Base-by-base conservation (phyloP, 805 yeast species). In the Ogataea nakhonphanomensis region DNA sequence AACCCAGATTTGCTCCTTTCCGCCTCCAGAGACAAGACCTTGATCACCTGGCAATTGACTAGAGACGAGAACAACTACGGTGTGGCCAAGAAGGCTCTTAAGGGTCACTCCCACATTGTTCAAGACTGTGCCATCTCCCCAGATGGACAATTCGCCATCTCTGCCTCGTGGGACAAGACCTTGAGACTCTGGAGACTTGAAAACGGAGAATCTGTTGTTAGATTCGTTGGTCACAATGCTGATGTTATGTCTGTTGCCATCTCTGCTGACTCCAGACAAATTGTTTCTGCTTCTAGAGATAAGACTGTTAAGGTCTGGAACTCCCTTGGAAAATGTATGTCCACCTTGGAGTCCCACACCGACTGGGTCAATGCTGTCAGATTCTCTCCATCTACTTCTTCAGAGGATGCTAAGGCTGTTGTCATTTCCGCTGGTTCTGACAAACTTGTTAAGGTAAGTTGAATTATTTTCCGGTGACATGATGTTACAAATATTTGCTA, bases 131-230 rank as follows among this genome's bases (percentile, higher is more conserved):
- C 93, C 69, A 84, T 93, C 75, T 87, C 98, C 55, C 89, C 95
- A 67, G 99, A 93, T 69, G 98, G 98, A 71, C 81, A 83, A 66
- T 91, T 81, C 79, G 98, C 97, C 66, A 77, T 93, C 70, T 93
- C 99, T 54, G 96, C 95, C 65, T 93, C 99, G 63, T 93, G 99
- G 99, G 99, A 93, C 74, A 88, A 85, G 79, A 90, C 99, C 67
- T 79, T 95, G 70, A 91, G 98, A 81, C 83, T 93, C 67, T 93
- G 99, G 99, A 89, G 88, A 71, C 79, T 93, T 64, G 82, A 81
- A 69, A 78, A 90, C 62, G 99, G 98, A 78, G 87, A 81, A 73
- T 81, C 89, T 66, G 77, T 89, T 71, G 80, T 80, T 70, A 90
- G 96, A 77, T 93, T 91, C 69, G 95, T 84, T 59, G 99, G 99